Evolutionary conservation across 2,329 filamentous ascomycete genomes (phyloP), one percentile per base, ranked within the genome.

Genomic region (Mycocentrospora acerina): DNA sequence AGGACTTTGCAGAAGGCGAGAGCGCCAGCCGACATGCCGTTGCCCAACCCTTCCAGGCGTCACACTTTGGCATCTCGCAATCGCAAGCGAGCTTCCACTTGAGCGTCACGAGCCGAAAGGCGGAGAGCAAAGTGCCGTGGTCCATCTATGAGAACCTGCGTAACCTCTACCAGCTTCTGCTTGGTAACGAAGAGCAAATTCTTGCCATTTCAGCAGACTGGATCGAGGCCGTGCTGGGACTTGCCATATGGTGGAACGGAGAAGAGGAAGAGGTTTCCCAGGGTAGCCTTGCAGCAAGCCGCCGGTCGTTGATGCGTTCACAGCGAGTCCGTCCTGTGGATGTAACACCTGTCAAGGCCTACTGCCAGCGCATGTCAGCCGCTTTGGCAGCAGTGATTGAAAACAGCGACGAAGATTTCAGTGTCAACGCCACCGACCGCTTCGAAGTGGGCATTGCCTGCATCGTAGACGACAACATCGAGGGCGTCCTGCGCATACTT

Each of bases 191-290:
- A 8, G 79, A 84, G 24, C 83, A 89, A 14, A 88, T 96, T 35
- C 73, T 94, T 44, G 79, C 83, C 31, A 81, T 83, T 29, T 81
- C 90, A 1, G 83, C 91, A 58, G 90, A 96, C 66, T 97, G 91
- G 91, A 82, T 91, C 35, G 91, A 97, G 71, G 90, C 89, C 0
- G 86, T 85, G 0, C 71, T 96, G 43, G 87, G 85, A 2, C 72
- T 97, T 33, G 83, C 90, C 22, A 83, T 86, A 5, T 97, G 91
- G 91, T 95, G 90, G 90, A 85, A 95, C 60, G 88, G 93, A 44
- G 80, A 82, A 43, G 77, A 83, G 8, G 72, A 75, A 11, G 69
- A 72, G 1, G 51, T 68, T 18, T 49, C 64, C 1, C 59, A 66
- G 25, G 70, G 66, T 35, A 74, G 67, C 48, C 62, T 76, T 22